Conservation (phyloP, 306 rosid genomes). For the Cercis canadensis region DNA sequence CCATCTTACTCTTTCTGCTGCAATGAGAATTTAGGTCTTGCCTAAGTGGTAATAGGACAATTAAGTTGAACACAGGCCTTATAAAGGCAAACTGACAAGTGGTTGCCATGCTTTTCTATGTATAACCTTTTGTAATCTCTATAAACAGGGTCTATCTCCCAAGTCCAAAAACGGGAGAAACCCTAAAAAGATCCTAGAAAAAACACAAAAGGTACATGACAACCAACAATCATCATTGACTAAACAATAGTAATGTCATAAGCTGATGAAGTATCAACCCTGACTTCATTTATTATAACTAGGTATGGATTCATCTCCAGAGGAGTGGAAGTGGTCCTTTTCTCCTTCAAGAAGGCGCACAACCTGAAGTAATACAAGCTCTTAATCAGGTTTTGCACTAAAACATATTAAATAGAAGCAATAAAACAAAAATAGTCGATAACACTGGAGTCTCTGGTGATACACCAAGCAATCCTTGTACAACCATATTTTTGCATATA, state of each 20-base stretch:
- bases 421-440: neutral
- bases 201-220: neutral
- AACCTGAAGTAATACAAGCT: slow-evolving; percentile 51
- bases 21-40: neutral
- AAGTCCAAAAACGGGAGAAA: slow-evolving; percentile 25
- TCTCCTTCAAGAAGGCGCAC: slow-evolving; percentile 87
- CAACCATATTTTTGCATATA: too few relatives aligned
- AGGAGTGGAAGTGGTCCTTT: slow-evolving; percentile 50
- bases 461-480: neutral
- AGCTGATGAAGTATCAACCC: neutral
- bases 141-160: neutral
- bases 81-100: neutral
- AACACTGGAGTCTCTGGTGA: neutral
- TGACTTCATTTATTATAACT: slow-evolving; percentile 39
- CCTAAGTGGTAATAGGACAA: neutral
- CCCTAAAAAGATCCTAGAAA: slow-evolving; percentile 8
- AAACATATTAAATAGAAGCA: slow-evolving; percentile 1
- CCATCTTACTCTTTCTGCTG: too few relatives aligned
- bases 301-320: slow-evolving; percentile 58
- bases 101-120: slow-evolving; percentile 21
- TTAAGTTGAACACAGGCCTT: slow-evolving; percentile 1
- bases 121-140: neutral
- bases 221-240: neutral
- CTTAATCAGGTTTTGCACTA: slow-evolving; percentile 11
- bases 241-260: slow-evolving; percentile 6